phyloP scores from a whole-genome alignment of 2,329 filamentous ascomycete genomes.

The Coleophoma cylindrospora region DNA sequence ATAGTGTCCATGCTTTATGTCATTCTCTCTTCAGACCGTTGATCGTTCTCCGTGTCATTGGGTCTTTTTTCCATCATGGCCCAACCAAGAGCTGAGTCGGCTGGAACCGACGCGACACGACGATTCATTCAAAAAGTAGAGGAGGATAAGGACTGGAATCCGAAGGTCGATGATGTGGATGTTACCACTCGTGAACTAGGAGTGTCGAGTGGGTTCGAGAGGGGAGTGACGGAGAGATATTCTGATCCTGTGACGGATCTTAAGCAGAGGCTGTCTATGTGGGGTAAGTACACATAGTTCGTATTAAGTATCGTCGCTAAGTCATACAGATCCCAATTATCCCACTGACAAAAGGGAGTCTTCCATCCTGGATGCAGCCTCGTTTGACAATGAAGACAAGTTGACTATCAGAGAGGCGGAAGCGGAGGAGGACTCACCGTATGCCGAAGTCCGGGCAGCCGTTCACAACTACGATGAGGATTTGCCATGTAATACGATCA shows the following conservation, averaged over 20 bases:
- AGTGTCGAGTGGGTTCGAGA: slow-evolving; percentile 6
- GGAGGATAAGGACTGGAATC: slow-evolving; percentile 16
- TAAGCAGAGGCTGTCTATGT: slow-evolving; percentile 10
- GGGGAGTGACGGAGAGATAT: neutral
- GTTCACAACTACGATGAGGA: slow-evolving; percentile 62
- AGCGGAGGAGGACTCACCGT: slow-evolving; percentile 13
- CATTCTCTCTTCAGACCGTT: slow-evolving; percentile 17
- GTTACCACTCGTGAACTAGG: slow-evolving; percentile 10
- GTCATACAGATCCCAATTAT: slow-evolving; percentile 11
- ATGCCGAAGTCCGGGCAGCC: slow-evolving; percentile 41
- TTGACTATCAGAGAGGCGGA: neutral
- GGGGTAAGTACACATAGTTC: slow-evolving; percentile 7
- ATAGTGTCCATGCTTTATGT: slow-evolving; percentile 28
- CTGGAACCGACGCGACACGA: slow-evolving; percentile 13
- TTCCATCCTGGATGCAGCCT: neutral
- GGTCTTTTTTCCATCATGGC: slow-evolving; percentile 10
- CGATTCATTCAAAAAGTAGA: slow-evolving; percentile 5
- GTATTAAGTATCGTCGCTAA: neutral
- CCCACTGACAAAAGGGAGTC: slow-evolving; percentile 4
- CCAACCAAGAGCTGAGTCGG: slow-evolving; percentile 15
- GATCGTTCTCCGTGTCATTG: slow-evolving; percentile 18
- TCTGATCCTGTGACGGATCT: slow-evolving; percentile 13
- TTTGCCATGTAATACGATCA: slow-evolving; percentile 59
- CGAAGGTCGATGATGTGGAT: slow-evolving; percentile 13
- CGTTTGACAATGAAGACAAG: neutral